Percentiles rank a stretch among this genome's conserved stretches.
Conservation (phyloP, 2,329 filamentous ascomycete genomes). For the Stagonosporopsis rhizophila region DNA sequence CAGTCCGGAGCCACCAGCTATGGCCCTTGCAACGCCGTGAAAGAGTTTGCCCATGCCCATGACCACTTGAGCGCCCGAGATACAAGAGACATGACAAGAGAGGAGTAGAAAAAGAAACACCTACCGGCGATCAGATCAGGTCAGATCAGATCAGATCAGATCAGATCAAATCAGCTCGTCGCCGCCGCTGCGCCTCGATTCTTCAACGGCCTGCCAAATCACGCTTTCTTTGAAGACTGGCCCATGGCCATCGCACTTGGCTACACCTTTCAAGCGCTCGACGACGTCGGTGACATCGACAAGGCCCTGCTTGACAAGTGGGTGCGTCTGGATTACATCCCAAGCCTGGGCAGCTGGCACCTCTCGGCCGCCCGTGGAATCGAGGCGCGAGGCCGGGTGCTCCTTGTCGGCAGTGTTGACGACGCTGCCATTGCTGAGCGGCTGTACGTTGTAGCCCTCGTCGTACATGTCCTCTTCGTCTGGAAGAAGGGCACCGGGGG, state of each 20-base stretch:
- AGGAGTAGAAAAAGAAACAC: background rate
- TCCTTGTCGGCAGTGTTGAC: conserved; percentile 41
- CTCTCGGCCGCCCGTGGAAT: conserved; percentile 34
- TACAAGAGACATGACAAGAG: background rate
- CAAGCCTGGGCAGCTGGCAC: conserved; percentile 66
- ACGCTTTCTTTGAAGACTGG: conserved; percentile 84
- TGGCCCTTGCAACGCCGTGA: conserved; percentile 8
- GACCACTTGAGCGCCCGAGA: background rate
- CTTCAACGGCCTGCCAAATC: conserved; percentile 76
- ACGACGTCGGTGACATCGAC: conserved; percentile 85
- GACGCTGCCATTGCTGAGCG: conserved; percentile 38
- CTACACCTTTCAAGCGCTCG: conserved; percentile 75
- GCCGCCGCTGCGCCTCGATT: conserved; percentile 76
- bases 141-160: no score
- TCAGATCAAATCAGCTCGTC: conserved; percentile 77
- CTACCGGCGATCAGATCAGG: conserved; percentile 56
- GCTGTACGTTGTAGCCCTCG: conserved; percentile 40
- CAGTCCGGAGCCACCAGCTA: conserved; percentile 7
- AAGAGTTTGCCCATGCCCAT: background rate
- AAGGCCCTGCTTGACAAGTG: conserved; percentile 75
- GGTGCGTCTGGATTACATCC: conserved; percentile 86
- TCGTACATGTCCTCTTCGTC: conserved; percentile 27
- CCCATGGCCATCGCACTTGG: conserved; percentile 82
- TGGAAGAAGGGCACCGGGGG: conserved; percentile 44
- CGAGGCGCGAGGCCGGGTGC: conserved; percentile 32